phyloP scores from a whole-genome alignment of 371 early-diverging fungal genomes.

The Cokeromyces recurvatus region DNA sequence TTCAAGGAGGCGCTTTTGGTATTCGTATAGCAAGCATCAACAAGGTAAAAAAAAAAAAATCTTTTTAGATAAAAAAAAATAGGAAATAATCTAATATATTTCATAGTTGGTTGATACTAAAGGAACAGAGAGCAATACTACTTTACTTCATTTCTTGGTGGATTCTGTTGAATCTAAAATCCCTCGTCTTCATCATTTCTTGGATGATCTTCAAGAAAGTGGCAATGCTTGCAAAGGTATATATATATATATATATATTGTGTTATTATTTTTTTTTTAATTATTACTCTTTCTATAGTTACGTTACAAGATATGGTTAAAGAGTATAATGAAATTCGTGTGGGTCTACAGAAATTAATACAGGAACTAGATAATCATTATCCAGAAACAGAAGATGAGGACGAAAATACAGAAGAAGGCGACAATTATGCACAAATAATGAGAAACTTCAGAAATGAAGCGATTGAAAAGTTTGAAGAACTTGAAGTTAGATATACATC shows the following conservation, averaged over 20 bases:
- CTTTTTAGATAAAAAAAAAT: not conserved
- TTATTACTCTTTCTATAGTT: no score
- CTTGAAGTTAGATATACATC: constrained; percentile 47
- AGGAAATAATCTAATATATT: not conserved
- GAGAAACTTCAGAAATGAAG: constrained; percentile 46
- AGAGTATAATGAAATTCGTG: constrained; percentile 54
- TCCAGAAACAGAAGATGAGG: constrained; percentile 27
- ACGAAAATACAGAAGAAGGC: constrained; percentile 27
- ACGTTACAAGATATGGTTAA: constrained; percentile 51
- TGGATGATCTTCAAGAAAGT: constrained; percentile 66
- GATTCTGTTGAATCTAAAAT: constrained; percentile 63
- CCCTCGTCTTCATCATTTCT: constrained; percentile 61
- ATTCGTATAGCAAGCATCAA: constrained; percentile 85
- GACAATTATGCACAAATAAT: constrained; percentile 43
- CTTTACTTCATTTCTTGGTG: constrained; percentile 78
- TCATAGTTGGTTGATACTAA: constrained; percentile 78
- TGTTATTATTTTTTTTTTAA: no score
- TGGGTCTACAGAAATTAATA: constrained; percentile 49
- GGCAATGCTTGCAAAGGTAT: constrained; percentile 76
- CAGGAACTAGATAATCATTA: constrained; percentile 48
- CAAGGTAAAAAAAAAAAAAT: constrained; percentile 46
- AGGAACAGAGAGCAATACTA: constrained; percentile 64
- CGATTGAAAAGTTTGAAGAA: constrained; percentile 43
- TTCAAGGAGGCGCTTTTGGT: constrained; percentile 89
- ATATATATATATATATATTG: constrained; percentile 11